Percentiles rank a stretch among this genome's conserved stretches.
Evolutionary conservation across 805 yeast genomes (phyloP).

Genomic region (Naumovozyma dairenensis): DNA sequence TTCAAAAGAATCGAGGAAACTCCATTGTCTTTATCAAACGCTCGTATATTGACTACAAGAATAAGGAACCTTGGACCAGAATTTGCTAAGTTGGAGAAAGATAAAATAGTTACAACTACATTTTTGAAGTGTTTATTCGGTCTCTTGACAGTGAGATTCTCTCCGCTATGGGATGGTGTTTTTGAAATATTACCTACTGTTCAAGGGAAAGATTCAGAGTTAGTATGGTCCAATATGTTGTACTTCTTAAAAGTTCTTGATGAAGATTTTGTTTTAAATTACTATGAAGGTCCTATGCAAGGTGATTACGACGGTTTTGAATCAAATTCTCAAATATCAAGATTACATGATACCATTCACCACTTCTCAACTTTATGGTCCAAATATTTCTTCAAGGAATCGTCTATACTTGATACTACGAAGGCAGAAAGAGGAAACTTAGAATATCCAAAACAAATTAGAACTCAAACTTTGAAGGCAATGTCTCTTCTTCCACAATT

Average conservation of each 20-base stretch:
- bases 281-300: slow-evolving; percentile 10
- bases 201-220: slow-evolving; percentile 31
- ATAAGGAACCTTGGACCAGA: slow-evolving; percentile 47
- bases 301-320: slow-evolving; percentile 5
- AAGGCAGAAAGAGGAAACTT: slow-evolving; percentile 31
- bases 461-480: slow-evolving; percentile 49
- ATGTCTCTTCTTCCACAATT: slow-evolving; percentile 49
- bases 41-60: slow-evolving; percentile 66
- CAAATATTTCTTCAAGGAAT: slow-evolving; percentile 28
- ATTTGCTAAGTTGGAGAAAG: slow-evolving; percentile 29
- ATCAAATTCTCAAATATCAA: slow-evolving; percentile 39
- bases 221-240: slow-evolving; percentile 48
- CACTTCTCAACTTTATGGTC: slow-evolving; percentile 21
- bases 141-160: slow-evolving; percentile 59
- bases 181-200: slow-evolving; percentile 47
- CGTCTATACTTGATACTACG: slow-evolving; percentile 33
- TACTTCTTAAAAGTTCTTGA: slow-evolving; percentile 27
- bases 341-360: slow-evolving; percentile 36
- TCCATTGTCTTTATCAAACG: slow-evolving; percentile 57
- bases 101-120: slow-evolving; percentile 8
- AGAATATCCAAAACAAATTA: slow-evolving; percentile 35
- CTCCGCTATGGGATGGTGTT: slow-evolving; percentile 80
- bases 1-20: slow-evolving; percentile 57
- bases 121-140: slow-evolving; percentile 52
- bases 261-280: slow-evolving; percentile 9